Conservation (phyloP, 2,329 filamentous ascomycete species). For the Ophiocordyceps camponoti-floridani region DNA sequence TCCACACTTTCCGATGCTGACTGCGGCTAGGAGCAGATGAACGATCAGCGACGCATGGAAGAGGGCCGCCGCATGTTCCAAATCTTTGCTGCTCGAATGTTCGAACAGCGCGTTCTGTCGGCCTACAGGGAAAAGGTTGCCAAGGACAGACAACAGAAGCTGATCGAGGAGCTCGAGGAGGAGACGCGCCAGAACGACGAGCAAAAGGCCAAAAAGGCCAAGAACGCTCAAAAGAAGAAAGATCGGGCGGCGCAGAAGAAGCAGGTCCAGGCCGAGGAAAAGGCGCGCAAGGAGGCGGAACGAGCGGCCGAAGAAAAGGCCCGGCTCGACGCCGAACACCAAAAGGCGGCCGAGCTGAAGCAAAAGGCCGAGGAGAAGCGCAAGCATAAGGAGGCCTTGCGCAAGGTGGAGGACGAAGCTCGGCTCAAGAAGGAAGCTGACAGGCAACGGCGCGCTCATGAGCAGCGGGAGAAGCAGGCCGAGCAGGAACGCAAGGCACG, state of each 20-base stretch:
- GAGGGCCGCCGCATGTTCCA: slow-evolving; percentile 98
- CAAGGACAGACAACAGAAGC: slow-evolving; percentile 73
- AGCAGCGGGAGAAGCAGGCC: slow-evolving; percentile 71
- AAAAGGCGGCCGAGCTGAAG: slow-evolving; percentile 63
- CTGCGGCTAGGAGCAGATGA: slow-evolving; percentile 64
- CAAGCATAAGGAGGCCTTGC: slow-evolving; percentile 79
- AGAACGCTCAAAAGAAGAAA: slow-evolving; percentile 88
- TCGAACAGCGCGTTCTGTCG: slow-evolving; percentile 87
- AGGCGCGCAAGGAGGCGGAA: slow-evolving; percentile 71
- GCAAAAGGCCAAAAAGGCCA: slow-evolving; percentile 81
- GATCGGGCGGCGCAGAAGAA: slow-evolving; percentile 85
- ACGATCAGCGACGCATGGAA: slow-evolving; percentile 96
- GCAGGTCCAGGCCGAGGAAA: slow-evolving; percentile 77
- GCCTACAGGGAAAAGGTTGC: slow-evolving; percentile 98
- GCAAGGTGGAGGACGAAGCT: slow-evolving; percentile 81
- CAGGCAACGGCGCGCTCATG: slow-evolving; percentile 57
- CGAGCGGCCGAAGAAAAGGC: slow-evolving; percentile 76
- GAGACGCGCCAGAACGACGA: slow-evolving; percentile 61
- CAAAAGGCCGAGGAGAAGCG: slow-evolving; percentile 77
- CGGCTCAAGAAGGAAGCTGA: slow-evolving; percentile 71
- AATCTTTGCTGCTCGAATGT: slow-evolving; percentile 98
- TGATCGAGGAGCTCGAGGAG: slow-evolving; percentile 80
- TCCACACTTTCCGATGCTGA: not conserved
- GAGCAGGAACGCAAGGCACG: slow-evolving; percentile 69
- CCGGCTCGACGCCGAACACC: slow-evolving; percentile 55